Evolutionary conservation across 148 eudicot genomes (phyloP).

Genomic region (Rhododendron simsii): DNA sequence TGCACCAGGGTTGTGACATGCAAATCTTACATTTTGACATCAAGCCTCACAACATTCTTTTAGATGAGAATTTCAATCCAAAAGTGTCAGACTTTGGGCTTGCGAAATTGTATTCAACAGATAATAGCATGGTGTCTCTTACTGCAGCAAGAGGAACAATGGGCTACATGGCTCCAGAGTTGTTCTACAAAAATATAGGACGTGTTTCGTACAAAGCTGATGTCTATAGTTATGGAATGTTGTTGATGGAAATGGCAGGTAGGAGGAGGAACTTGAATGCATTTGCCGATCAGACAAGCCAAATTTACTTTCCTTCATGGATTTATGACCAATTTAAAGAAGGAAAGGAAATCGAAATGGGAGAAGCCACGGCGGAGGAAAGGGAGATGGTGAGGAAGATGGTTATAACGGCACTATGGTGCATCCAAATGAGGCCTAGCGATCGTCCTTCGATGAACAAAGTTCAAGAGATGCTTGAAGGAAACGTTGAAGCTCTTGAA

Average conservation of each 20-base stretch:
- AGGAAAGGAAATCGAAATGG: neutral
- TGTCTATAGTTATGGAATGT: slow-evolving; percentile 10
- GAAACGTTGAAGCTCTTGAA: neutral
- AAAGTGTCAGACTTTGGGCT: no score
- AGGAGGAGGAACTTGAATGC: neutral
- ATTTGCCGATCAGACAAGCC: neutral
- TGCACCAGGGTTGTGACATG: no score
- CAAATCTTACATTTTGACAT: no score
- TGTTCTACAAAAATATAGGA: slow-evolving; percentile 15
- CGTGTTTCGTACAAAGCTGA: slow-evolving; percentile 17
- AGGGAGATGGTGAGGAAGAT: neutral
- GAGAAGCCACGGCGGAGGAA: neutral
- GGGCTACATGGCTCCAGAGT: neutral
- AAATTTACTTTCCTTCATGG: slow-evolving; percentile 10
- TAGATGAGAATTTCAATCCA: no score
- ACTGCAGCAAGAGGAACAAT: slow-evolving; percentile 11
- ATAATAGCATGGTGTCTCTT: slow-evolving; percentile 1
- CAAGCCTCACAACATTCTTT: no score
- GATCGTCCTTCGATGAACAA: slow-evolving; percentile 7
- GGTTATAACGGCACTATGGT: slow-evolving; percentile 1
- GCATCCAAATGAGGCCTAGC: slow-evolving; percentile 3
- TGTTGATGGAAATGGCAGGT: slow-evolving; percentile 8
- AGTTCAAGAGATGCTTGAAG: slow-evolving; percentile 6
- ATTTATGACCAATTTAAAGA: slow-evolving; percentile 1
- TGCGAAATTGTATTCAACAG: neutral